Evolutionary conservation across 2,329 filamentous ascomycete genomes (phyloP), one percentile per base, ranked within the genome.

Genomic region (Cercospora sojina): DNA sequence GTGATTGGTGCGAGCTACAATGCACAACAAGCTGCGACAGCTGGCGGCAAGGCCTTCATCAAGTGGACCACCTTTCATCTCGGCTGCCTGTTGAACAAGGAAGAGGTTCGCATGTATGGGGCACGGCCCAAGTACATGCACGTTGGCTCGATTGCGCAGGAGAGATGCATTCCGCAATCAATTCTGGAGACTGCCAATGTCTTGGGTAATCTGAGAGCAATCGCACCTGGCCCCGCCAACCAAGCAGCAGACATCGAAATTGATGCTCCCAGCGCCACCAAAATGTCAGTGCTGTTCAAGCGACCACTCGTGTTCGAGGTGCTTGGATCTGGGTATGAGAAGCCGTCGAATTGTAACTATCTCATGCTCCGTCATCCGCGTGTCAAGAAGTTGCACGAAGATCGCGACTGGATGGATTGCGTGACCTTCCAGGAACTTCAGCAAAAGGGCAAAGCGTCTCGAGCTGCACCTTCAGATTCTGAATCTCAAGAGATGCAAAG

Each of bases 61-160:
- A 75, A 85, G 62, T 96, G 90, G 89, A 96, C 91, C 3, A 87
- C 91, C 59, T 96, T 96, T 74, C 89, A 90, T 73, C 79, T 96
- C 16, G 93, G 88, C 1, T 96, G 92, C 76, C 80, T 93, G 8
- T 81, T 85, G 23, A 95, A 95, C 72, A 88, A 86, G 71, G 81
- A 85, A 5, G 83, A 85, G 13, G 85, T 89, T 0, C 75, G 81
- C 29, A 80, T 84, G 6, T 84, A 80, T 70, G 77, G 79, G 2
- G 80, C 79, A 3, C 84, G 77, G 60, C 90, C 91, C 0, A 79
- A 77, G 0, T 94, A 91, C 75, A 86, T 85, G 23, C 79, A 95
- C 2, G 84, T 93, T 32, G 90, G 89, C 64, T 79, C 53, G 74
- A 81, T 73, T 68, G 79, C 65, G 79, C 85, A 69, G 61, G 79